A percentile compares a stretch with the other conserved stretches of the same genome.
These are phyloP conservation scores for Zhuliangozyma blackwelliae DNA, from an alignment of 1,139 yeast genomes.

Conservation along the genomic window DNA sequence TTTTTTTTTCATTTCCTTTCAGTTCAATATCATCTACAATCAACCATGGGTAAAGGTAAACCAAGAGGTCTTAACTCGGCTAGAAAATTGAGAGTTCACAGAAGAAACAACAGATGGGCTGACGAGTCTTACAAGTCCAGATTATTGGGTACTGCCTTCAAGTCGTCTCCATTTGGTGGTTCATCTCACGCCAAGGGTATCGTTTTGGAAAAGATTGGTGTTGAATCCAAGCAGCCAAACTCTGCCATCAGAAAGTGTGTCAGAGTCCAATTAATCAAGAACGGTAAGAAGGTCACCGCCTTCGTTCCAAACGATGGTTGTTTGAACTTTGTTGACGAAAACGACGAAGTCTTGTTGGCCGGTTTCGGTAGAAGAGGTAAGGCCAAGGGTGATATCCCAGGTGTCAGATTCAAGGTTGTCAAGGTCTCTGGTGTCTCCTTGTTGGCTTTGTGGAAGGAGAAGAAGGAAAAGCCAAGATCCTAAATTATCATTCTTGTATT, in stretches of 20 bases:
- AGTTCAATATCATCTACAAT: constrained; percentile 2
- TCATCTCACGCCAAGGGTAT: constrained; percentile 99
- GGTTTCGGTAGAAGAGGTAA: constrained; percentile 99
- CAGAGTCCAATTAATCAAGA: constrained; percentile 99
- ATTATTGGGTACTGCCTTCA: constrained; percentile 99
- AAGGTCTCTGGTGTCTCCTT: constrained; percentile 99
- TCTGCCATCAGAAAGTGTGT: constrained; percentile 99
- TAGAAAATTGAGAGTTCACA: constrained; percentile 99
- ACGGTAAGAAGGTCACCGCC: constrained; percentile 99
- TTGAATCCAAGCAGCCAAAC: constrained; percentile 99
- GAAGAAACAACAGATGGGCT: constrained; percentile 99
- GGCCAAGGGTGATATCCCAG: constrained; percentile 99
- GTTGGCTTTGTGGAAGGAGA: constrained; percentile 99
- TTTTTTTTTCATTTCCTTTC: constrained; percentile 3
- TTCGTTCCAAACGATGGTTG: constrained; percentile 99
- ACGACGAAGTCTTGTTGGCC: constrained; percentile 98
- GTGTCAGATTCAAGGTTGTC: constrained; percentile 99
- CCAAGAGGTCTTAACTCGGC: constrained; percentile 99
- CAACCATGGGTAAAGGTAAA: constrained; percentile 78
- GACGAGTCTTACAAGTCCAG: constrained; percentile 97
- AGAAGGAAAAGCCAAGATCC: constrained; percentile 99
- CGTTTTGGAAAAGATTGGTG: constrained; percentile 98
- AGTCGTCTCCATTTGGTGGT: constrained; percentile 99
- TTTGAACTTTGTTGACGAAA: constrained; percentile 98
- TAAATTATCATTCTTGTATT: constrained; percentile 33